phyloP scores from a whole-genome alignment of 176 grass and related monocot genomes.

The Hsuehochloa calcarea region DNA sequence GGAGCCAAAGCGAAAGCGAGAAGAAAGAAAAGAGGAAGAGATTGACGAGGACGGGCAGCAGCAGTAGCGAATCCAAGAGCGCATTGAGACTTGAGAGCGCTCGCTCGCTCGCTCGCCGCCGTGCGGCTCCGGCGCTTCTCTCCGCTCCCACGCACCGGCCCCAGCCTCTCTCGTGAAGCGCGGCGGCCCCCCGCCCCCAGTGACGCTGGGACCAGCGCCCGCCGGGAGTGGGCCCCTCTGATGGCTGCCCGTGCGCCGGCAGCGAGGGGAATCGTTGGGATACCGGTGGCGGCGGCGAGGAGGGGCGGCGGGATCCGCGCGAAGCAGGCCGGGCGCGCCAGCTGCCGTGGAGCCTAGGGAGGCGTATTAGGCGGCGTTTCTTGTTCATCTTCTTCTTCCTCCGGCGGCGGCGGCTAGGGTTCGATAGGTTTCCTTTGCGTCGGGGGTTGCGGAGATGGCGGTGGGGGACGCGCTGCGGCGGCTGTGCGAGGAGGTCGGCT shows the following conservation, averaged over 20 bases:
- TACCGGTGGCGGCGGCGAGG: conserved; percentile 16
- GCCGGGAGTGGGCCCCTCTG: conserved; percentile 12
- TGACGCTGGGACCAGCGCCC: conserved; percentile 7
- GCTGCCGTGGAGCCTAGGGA: conserved; percentile 64
- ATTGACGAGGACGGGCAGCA: conserved; percentile 26
- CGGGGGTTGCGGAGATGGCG: conserved; percentile 46
- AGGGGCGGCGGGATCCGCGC: conserved; percentile 44
- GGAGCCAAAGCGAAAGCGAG: conserved; percentile 34
- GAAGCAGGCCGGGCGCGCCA: conserved; percentile 64
- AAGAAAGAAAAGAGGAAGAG: background rate
- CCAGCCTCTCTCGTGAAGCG: background rate
- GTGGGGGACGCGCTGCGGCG: conserved; percentile 74
- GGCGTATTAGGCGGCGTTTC: background rate
- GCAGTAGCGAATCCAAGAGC: conserved; percentile 1
- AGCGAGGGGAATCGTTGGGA: conserved; percentile 24
- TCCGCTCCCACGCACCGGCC: background rate
- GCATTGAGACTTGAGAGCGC: background rate
- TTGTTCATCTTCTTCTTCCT: background rate
- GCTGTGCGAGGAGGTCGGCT: conserved; percentile 81
- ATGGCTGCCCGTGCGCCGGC: conserved; percentile 63
- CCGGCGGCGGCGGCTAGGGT: conserved; percentile 33
- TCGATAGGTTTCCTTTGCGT: conserved; percentile 16
- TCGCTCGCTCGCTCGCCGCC: conserved; percentile 6
- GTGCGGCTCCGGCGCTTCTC: conserved; percentile 9
- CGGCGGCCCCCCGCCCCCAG: background rate